Evolutionary conservation across 2,329 filamentous ascomycete species (phyloP).

Genomic region (Trichoderma asperellum): DNA sequence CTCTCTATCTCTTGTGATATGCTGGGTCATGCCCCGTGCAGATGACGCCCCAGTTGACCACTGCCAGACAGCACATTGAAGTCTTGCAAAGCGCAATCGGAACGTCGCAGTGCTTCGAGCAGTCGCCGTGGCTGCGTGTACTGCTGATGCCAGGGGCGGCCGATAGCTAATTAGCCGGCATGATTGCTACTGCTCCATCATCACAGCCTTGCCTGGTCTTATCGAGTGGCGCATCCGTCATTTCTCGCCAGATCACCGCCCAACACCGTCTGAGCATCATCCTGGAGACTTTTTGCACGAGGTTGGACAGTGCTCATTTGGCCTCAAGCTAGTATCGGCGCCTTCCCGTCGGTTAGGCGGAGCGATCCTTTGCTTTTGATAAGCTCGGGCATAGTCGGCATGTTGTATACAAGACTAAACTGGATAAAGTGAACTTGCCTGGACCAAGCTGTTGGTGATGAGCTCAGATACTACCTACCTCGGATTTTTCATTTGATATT

Average conservation of each 20-base stretch:
- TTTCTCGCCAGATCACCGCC: conserved; percentile 7
- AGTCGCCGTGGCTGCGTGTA: conserved; percentile 7
- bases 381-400: conserved; percentile 14
- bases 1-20: conserved; percentile 1
- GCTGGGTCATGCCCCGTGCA: background rate
- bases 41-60: background rate
- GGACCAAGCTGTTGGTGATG: conserved; percentile 4
- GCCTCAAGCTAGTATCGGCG: conserved; percentile 16
- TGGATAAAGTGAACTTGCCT: conserved; percentile 6
- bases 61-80: background rate
- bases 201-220: background rate
- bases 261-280: background rate
- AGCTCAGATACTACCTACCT: conserved; percentile 6
- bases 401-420: background rate
- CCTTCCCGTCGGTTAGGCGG: conserved; percentile 20
- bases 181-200: background rate
- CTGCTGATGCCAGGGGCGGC: conserved; percentile 1
- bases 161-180: conserved; percentile 6
- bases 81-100: background rate
- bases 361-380: conserved; percentile 12
- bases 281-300: background rate
- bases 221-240: conserved; percentile 6
- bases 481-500: conserved; percentile 1
- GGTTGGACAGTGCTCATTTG: conserved; percentile 16
- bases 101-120: background rate